phyloP scores from a whole-genome alignment of 768 basidiomycete species.

The Russula earlei region DNA sequence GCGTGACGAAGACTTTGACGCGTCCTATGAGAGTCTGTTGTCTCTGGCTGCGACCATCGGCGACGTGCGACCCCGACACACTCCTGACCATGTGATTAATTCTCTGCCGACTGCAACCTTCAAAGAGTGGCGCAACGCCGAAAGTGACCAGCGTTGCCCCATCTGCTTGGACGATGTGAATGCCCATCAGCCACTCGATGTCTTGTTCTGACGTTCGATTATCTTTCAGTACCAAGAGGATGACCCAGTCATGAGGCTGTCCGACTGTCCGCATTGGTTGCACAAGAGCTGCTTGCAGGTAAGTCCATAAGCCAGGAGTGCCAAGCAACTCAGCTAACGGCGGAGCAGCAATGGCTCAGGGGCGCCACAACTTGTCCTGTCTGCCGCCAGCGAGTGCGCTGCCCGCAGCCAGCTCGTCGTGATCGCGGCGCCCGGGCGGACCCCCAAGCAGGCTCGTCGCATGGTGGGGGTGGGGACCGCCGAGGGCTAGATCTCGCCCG shows the following conservation, averaged over 20 bases:
- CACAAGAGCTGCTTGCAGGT: slow-evolving; percentile 72
- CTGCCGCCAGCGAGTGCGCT: slow-evolving; percentile 55
- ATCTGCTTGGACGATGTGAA: slow-evolving; percentile 80
- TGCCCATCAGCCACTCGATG: slow-evolving; percentile 10
- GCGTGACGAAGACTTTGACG: slow-evolving; percentile 71
- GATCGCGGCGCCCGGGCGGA: slow-evolving; percentile 3
- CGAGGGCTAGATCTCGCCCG: not conserved
- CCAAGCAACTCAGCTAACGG: slow-evolving; percentile 5
- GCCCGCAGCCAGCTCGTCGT: slow-evolving; percentile 15
- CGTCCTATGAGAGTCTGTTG: slow-evolving; percentile 63
- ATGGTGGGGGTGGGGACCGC: not conserved
- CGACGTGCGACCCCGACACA: slow-evolving; percentile 57
- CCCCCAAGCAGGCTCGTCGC: not conserved
- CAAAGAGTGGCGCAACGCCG: slow-evolving; percentile 53
- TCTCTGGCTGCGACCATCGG: slow-evolving; percentile 51
- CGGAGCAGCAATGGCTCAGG: slow-evolving; percentile 65
- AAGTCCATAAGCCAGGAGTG: slow-evolving; percentile 19
- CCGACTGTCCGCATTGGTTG: slow-evolving; percentile 71
- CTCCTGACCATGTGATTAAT: slow-evolving; percentile 51
- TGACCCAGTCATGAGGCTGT: slow-evolving; percentile 58
- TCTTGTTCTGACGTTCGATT: slow-evolving; percentile 2
- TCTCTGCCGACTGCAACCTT: slow-evolving; percentile 51
- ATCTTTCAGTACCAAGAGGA: slow-evolving; percentile 45
- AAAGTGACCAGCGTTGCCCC: slow-evolving; percentile 67
- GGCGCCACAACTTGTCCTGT: slow-evolving; percentile 73